These are phyloP conservation scores for Pyrenophora graminea DNA, from an alignment of 2,329 filamentous ascomycete species.

Conservation along the genomic window DNA sequence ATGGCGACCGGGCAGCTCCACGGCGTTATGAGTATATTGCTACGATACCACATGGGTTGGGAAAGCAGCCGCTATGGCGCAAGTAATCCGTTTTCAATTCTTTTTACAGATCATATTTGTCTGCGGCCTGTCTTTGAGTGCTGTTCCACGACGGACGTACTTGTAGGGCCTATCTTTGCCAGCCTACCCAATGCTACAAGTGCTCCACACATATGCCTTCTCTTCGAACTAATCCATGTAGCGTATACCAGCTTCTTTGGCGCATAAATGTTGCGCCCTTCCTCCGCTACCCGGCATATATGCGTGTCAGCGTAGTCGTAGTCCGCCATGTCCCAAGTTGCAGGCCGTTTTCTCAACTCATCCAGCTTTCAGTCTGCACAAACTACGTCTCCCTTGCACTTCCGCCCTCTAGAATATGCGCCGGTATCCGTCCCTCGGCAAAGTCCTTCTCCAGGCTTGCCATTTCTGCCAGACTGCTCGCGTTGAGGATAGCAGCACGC, in stretches of 20 bases:
- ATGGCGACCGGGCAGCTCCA: constrained; percentile 1
- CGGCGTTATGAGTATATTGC: constrained; percentile 26
- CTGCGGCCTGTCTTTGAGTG: neutral
- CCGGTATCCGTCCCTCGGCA: constrained; percentile 82
- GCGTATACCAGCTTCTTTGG: neutral
- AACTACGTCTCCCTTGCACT: constrained; percentile 38
- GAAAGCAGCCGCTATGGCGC: constrained; percentile 12
- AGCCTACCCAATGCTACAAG: neutral
- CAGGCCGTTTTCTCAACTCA: neutral
- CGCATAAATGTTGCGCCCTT: neutral
- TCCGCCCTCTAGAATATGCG: constrained; percentile 33
- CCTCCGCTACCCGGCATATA: neutral
- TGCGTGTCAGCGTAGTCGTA: neutral
- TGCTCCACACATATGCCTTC: neutral
- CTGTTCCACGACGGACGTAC: too few species aligned
- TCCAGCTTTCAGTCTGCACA: neutral
- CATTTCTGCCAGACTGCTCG: constrained; percentile 88
- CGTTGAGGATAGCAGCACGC: constrained; percentile 84
- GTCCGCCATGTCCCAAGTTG: neutral
- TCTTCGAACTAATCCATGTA: too few species aligned
- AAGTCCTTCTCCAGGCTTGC: constrained; percentile 87
- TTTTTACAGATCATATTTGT: constrained; percentile 6
- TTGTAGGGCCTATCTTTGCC: neutral
- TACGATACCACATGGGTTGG: constrained; percentile 29
- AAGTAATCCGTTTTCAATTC: constrained; percentile 9